Conservation (phyloP, 768 basidiomycete genomes). For the Kondoa malvinella region DNA sequence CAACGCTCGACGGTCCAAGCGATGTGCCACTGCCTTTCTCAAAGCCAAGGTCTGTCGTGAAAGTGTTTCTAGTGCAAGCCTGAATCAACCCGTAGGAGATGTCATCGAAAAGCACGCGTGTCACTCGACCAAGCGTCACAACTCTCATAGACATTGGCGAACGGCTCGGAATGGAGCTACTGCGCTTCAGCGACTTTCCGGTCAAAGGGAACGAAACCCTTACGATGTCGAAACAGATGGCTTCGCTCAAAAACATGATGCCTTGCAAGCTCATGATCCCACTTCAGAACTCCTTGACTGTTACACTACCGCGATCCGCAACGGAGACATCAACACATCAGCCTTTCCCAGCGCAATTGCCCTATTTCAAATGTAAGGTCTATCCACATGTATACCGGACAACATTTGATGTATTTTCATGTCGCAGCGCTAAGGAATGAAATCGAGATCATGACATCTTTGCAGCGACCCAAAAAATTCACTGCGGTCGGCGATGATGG, state of each 20-base stretch:
- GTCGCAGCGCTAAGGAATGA: constrained; percentile 59
- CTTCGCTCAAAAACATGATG: constrained; percentile 41
- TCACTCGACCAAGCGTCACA: neutral
- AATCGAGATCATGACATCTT: constrained; percentile 74
- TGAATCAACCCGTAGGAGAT: neutral
- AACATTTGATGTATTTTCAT: neutral
- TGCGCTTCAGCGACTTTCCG: constrained; percentile 18
- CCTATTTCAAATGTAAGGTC: constrained; percentile 53
- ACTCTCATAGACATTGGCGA: constrained; percentile 16
- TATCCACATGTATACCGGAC: neutral
- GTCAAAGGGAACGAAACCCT: constrained; percentile 19
- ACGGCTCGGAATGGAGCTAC: constrained; percentile 20
- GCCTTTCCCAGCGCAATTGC: constrained; percentile 61
- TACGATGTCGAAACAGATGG: constrained; percentile 42
- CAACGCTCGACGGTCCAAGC: constrained; percentile 42
- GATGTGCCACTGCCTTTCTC: constrained; percentile 39
- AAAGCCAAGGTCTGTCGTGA: constrained; percentile 21
- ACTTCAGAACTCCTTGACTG: constrained; percentile 78
- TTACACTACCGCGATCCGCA: constrained; percentile 62
- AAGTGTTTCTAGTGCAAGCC: no score
- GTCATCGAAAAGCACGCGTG: no score
- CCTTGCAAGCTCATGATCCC: constrained; percentile 64
- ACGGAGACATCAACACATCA: constrained; percentile 41
- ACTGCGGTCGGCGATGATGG: constrained; percentile 69
- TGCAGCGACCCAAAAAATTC: constrained; percentile 81